Percentiles rank a stretch among this genome's conserved stretches.
phyloP scores from a whole-genome alignment of 2,329 filamentous ascomycete species.

The Penicillium sp. region DNA sequence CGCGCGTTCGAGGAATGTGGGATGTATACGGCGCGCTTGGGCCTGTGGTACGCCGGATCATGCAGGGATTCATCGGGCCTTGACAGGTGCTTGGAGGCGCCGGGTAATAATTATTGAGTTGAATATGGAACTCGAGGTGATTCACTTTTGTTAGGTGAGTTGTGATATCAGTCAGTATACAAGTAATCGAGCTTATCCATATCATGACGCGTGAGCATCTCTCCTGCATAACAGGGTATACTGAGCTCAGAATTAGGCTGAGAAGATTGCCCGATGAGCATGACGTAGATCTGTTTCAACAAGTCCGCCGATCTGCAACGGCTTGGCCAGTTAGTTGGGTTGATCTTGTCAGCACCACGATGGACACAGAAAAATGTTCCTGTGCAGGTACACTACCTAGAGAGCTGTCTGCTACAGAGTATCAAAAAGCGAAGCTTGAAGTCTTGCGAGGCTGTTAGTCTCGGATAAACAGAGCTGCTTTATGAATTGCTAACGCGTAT shows the following conservation, averaged over 20 bases:
- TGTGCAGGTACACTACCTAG: not conserved
- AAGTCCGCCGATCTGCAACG: not conserved
- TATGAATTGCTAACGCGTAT: too few relatives aligned
- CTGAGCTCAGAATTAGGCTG: not conserved
- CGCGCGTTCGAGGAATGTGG: constrained; percentile 17
- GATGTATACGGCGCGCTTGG: constrained; percentile 7
- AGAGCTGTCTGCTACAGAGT: not conserved
- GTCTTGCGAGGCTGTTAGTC: not conserved
- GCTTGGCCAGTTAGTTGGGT: not conserved
- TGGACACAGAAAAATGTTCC: not conserved
- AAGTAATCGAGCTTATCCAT: too few relatives aligned
- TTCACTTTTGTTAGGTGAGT: not conserved
- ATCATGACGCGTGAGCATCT: not conserved
- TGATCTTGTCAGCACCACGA: not conserved
- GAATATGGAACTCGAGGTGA: not conserved
- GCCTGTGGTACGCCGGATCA: not conserved
- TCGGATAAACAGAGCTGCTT: too few relatives aligned
- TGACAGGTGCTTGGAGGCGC: not conserved
- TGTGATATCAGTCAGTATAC: not conserved
- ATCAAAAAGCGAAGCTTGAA: not conserved
- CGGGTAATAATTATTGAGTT: not conserved
- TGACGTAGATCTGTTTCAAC: not conserved
- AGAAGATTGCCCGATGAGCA: not conserved
- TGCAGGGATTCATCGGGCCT: not conserved
- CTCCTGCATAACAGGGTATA: not conserved